A percentile compares a stretch with the other conserved stretches of the same genome.
phyloP scores from a whole-genome alignment of 2,329 filamentous ascomycete genomes.

The Trichoderma harzianum region DNA sequence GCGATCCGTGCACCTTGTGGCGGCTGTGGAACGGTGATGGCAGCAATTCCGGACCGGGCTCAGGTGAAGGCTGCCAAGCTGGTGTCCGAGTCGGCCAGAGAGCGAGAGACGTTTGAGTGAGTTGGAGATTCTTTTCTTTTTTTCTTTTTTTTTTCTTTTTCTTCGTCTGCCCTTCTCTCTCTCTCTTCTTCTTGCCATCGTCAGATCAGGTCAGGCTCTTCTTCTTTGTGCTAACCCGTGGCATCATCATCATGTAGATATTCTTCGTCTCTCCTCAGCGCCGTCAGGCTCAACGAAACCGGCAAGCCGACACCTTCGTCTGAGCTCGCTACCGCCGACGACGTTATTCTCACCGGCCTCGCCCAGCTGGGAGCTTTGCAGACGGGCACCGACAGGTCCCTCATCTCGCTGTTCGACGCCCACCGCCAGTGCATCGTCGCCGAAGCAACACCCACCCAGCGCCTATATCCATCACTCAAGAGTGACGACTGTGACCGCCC shows the following conservation, averaged over 20 bases:
- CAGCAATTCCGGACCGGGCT: background rate
- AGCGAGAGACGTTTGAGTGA: conserved; percentile 33
- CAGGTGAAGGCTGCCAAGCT: conserved; percentile 8
- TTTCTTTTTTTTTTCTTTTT: background rate
- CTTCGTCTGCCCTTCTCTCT: background rate
- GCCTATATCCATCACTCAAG: conserved; percentile 28
- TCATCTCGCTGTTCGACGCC: conserved; percentile 51
- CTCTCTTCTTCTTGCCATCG: background rate
- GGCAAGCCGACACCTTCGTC: conserved; percentile 25
- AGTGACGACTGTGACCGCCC: conserved; percentile 16
- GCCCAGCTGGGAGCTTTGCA: conserved; percentile 47
- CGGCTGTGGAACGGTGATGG: conserved; percentile 11
- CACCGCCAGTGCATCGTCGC: conserved; percentile 48
- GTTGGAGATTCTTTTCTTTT: background rate
- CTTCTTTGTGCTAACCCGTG: background rate
- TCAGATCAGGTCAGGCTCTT: background rate
- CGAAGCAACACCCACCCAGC: conserved; percentile 45
- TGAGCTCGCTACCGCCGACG: conserved; percentile 30
- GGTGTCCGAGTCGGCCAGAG: conserved; percentile 27
- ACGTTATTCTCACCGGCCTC: conserved; percentile 45
- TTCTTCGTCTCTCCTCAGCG: conserved; percentile 16
- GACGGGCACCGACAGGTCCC: conserved; percentile 39
- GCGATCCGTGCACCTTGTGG: conserved; percentile 1
- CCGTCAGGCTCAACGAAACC: conserved; percentile 25
- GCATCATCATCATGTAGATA: conserved; percentile 16